phyloP scores from a whole-genome alignment of 2,329 filamentous ascomycete genomes.

The Trichoderma sp. region DNA sequence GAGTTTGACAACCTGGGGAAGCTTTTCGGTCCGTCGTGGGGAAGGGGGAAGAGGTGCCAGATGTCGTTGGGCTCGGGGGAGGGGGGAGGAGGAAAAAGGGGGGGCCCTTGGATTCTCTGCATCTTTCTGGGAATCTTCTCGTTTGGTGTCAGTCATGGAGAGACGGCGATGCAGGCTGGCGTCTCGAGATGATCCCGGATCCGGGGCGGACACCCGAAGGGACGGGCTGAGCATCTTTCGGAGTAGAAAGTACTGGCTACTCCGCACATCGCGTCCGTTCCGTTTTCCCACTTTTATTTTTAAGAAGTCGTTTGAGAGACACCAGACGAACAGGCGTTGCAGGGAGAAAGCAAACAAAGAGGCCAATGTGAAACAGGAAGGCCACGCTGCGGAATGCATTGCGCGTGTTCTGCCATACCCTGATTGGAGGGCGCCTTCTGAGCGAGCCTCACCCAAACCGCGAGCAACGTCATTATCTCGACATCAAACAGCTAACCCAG shows the following conservation, averaged over 20 bases:
- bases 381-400: slow-evolving; percentile 3
- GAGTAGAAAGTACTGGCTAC: slow-evolving; percentile 3
- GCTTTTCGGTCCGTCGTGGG: slow-evolving; percentile 19
- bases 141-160: background rate
- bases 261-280: slow-evolving; percentile 6
- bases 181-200: slow-evolving; percentile 2
- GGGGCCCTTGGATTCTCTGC: background rate
- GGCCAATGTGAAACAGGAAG: slow-evolving; percentile 11
- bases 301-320: background rate
- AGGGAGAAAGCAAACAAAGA: slow-evolving; percentile 3
- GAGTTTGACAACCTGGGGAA: slow-evolving; percentile 17
- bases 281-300: background rate
- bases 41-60: background rate
- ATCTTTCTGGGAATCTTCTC: background rate
- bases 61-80: slow-evolving; percentile 3
- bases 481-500: slow-evolving; percentile 14
- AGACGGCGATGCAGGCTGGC: background rate
- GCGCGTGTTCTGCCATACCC: background rate
- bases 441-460: slow-evolving; percentile 6
- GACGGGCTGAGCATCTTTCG: slow-evolving; percentile 2
- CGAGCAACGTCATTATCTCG: slow-evolving; percentile 19
- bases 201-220: slow-evolving; percentile 13
- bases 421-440: slow-evolving; percentile 14
- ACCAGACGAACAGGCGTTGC: background rate
- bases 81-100: background rate